Conservation (phyloP, 2,329 filamentous ascomycete genomes). For the Xylaria sp. region DNA sequence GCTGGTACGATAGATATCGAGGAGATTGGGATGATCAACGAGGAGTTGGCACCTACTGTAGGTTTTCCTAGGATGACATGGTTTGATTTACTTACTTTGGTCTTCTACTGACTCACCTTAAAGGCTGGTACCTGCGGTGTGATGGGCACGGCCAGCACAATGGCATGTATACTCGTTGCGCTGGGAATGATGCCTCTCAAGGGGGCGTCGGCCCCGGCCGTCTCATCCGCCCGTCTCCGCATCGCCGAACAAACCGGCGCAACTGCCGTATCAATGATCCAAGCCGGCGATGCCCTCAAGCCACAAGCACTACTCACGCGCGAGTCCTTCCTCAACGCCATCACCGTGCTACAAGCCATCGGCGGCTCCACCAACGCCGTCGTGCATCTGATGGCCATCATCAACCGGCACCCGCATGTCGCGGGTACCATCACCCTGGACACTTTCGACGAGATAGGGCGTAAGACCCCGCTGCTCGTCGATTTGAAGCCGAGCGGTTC, state of each 20-base stretch:
- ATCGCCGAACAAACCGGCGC: slow-evolving; percentile 77
- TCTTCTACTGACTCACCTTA: slow-evolving; percentile 4
- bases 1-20: slow-evolving; percentile 72
- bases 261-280: slow-evolving; percentile 69
- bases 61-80: slow-evolving; percentile 31
- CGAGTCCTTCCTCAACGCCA: slow-evolving; percentile 80
- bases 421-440: slow-evolving; percentile 69
- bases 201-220: slow-evolving; percentile 79
- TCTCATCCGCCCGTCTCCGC: slow-evolving; percentile 77
- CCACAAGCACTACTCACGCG: slow-evolving; percentile 75
- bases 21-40: slow-evolving; percentile 72
- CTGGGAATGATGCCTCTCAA: slow-evolving; percentile 81
- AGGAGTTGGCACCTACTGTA: slow-evolving; percentile 74
- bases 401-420: slow-evolving; percentile 72
- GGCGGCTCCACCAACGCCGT: slow-evolving; percentile 87
- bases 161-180: slow-evolving; percentile 83
- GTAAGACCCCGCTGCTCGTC: slow-evolving; percentile 80
- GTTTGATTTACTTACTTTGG: background rate
- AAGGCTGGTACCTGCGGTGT: slow-evolving; percentile 81
- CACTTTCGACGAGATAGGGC: slow-evolving; percentile 78
- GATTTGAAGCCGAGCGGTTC: slow-evolving; percentile 86
- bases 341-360: slow-evolving; percentile 84
- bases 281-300: slow-evolving; percentile 68
- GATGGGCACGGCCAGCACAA: slow-evolving; percentile 91
- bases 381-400: slow-evolving; percentile 85